Conservation (phyloP, 495 filamentous ascomycete genomes). For the Cetradonia linearis region DNA sequence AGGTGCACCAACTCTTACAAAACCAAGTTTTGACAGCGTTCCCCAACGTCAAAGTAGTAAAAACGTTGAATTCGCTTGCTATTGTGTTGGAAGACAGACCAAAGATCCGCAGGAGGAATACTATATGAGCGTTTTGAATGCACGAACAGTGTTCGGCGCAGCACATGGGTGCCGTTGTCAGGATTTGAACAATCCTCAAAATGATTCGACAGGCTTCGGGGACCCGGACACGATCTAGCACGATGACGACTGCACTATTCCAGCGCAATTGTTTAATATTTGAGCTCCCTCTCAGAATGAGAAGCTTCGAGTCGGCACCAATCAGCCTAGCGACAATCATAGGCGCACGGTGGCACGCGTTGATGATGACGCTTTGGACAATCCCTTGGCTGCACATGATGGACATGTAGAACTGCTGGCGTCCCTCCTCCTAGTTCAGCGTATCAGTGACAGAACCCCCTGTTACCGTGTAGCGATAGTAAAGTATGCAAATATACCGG, state of each 20-base stretch:
- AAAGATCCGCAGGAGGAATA: constrained; percentile 1
- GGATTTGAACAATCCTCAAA: not conserved
- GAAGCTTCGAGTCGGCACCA: not conserved
- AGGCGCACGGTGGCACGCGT: not conserved
- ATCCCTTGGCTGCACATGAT: too few relatives aligned
- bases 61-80: constrained; percentile 8
- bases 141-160: not conserved
- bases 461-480: not conserved
- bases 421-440: not conserved
- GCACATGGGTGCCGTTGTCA: not conserved
- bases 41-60: constrained; percentile 10
- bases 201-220: not conserved
- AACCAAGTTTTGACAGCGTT: constrained; percentile 14
- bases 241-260: not conserved
- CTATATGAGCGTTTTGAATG: constrained; percentile 1
- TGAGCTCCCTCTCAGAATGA: not conserved
- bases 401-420: not conserved
- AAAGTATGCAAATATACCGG: not conserved
- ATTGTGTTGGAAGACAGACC: constrained; percentile 9
- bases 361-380: not conserved
- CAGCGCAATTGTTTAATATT: not conserved
- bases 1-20: constrained; percentile 11
- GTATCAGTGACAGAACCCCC: not conserved
- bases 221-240: not conserved
- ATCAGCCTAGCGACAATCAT: not conserved